Base-by-base conservation (phyloP, 306 rosid species). In the Prunus persica region DNA sequence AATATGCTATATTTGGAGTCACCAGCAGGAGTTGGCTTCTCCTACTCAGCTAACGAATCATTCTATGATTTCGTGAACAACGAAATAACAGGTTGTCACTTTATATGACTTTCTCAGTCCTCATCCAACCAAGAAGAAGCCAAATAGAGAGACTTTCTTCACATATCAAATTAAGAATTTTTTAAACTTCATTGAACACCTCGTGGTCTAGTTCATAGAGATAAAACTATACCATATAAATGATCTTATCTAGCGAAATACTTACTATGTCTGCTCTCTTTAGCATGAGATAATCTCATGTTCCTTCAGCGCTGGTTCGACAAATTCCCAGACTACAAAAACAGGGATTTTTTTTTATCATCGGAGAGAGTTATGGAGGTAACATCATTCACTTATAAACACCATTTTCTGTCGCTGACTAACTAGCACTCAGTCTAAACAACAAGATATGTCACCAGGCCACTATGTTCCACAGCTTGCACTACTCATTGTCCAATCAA, bases 1-100 rank as follows among this genome's bases (percentile, higher is more conserved):
- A 92, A 92, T 50, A 67, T 92, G 75, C 8, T 92, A 6, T 88
- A 92, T 77, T 58, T 90, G 84, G 96, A 92, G 45, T 83, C 95
- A 8, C 96, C 96, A 0, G 96, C 93, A 6, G 96, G 96, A 61
- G 97, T 92, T 88, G 96, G 97, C 67, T 92, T 92, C 87, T 92
- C 97, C 14, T 92, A 85, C 81, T 90, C 96, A 14, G 55, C 73
- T 10, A 87, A 89, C 51, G 30, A 80, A 56, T 76, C 96, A 11
- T 89, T 86, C 87, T 92, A 92, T 41, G 54, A 8, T 8, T 73
- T 3, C 1, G 87, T 80, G 25, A 84, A 73, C 10, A 93, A 92
- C 54, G 88, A 77, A 41, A 76, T 87, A 0, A 88, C 96, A 77
- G 93, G 93, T 91, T 76, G 13, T 56, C 62, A 46, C 19, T 75